phyloP scores from a whole-genome alignment of 345 rosid species.

The Eucalyptus tenuipes region DNA sequence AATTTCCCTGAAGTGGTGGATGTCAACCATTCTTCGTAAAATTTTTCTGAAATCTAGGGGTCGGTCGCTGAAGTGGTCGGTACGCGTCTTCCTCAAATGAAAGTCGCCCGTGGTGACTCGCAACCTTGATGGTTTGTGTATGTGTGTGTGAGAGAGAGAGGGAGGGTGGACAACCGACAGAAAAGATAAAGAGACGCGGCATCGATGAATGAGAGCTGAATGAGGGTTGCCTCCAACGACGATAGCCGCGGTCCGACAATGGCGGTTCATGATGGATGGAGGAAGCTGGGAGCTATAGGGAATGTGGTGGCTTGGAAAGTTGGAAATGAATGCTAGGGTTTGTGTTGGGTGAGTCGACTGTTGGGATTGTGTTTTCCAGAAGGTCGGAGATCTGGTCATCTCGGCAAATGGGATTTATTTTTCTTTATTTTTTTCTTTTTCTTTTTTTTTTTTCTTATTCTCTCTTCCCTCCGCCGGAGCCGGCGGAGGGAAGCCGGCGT shows the following conservation, averaged over 20 bases:
- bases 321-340: background rate
- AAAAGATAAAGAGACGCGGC: background rate
- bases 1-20: background rate
- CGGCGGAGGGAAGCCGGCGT: too few relatives aligned
- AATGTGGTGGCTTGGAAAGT: background rate
- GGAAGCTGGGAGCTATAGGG: background rate
- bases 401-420: background rate
- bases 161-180: background rate
- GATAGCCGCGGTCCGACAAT: background rate
- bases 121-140: background rate
- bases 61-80: background rate
- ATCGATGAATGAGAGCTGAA: background rate
- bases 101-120: background rate
- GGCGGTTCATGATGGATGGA: background rate
- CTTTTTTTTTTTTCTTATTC: too few relatives aligned
- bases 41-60: background rate
- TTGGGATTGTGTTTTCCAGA: background rate
- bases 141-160: background rate
- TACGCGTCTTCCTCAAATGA: background rate
- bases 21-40: background rate
- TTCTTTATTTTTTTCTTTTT: too few relatives aligned
- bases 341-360: background rate
- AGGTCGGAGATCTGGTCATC: background rate
- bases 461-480: too few relatives aligned
- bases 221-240: background rate